phyloP scores from a whole-genome alignment of 257 asterid genomes.

The Nicotiana obtusifolia region DNA sequence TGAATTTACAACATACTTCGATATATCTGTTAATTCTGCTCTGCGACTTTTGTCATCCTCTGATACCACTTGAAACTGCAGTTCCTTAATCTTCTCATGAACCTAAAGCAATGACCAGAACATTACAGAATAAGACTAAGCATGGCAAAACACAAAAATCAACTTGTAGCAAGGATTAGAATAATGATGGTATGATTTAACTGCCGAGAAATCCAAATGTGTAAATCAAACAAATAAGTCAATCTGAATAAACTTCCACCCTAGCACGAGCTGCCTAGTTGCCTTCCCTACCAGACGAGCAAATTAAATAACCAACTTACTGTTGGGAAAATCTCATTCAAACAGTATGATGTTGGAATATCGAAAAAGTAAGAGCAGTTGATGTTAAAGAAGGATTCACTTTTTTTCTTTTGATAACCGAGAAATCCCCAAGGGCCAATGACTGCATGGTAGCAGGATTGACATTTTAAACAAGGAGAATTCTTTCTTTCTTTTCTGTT shows the following conservation, averaged over 20 bases:
- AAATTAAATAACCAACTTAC: not conserved
- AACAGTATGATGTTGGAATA: not conserved
- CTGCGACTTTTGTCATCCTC: conserved; percentile 32
- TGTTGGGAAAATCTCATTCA: not conserved
- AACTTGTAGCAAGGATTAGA: not conserved
- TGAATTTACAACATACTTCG: conserved; percentile 41
- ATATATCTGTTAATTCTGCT: conserved; percentile 32
- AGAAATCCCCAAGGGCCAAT: too few relatives aligned
- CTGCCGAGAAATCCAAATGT: not conserved
- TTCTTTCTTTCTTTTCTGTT: not conserved
- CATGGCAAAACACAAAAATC: not conserved
- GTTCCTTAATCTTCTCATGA: conserved; percentile 60
- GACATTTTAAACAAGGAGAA: not conserved
- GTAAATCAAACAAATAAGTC: not conserved
- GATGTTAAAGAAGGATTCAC: not conserved
- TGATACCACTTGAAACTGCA: conserved; percentile 36
- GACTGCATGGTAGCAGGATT: not conserved
- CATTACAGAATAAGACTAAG: not conserved
- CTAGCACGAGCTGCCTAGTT: not conserved
- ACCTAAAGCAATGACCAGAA: conserved; percentile 35
- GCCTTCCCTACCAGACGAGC: not conserved
- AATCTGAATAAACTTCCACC: not conserved
- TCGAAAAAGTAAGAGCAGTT: not conserved
- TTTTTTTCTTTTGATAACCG: too few relatives aligned
- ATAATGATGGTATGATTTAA: not conserved